Base-by-base conservation (phyloP, 2,329 filamentous ascomycete species). In the Rutstroemia sp. region DNA sequence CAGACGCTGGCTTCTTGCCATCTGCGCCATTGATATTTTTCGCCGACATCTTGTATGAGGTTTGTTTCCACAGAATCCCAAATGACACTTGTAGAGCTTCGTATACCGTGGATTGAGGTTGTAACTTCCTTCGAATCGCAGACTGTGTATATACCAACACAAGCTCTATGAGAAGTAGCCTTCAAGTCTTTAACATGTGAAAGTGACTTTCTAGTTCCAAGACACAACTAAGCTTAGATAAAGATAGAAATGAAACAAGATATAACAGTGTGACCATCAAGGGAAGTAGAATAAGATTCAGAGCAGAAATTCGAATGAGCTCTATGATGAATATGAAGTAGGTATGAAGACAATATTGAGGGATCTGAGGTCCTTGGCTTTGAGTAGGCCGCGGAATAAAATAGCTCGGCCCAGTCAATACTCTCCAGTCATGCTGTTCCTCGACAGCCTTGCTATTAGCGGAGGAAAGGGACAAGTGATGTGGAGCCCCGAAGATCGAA, bases 1-100 rank as follows among this genome's bases (percentile, higher is more conserved):
- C 88, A 56, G 91, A 91, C 58, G 92, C 83, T 66, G 89, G 87
- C 77, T 87, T 83, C 77, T 88, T 92, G 75, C 66, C 78, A 67
- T 77, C 76, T 60, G 77, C 74, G 52, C 78, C 78, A 66, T 78
- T 75, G 59, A 73, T 76, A 61, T 72, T 78, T 68, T 83, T 84
- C 58, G 82, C 79, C 58, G 81, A 80, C 82, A 86, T 86, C 0
- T 48, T 63, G 57, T 50, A 45, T 19, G 27, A 19, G 23, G 2
- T 10, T 12, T 10, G 30, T 34, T 34, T 34, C 30, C 30, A 12
- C 30, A 9, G 25, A 23, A 27, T 25, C 47, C 36, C 39, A 19
- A 19, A 19, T 19, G 16, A n/a, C 19, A 44, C 40, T 17, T 44
- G 17, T 21, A 17, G n/a, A 44, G 19, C 21, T 44, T 44, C 17